A percentile compares a stretch with the other conserved stretches of the same genome.
Conservation (phyloP, 768 basidiomycete genomes). For the Russula dissimulans region DNA sequence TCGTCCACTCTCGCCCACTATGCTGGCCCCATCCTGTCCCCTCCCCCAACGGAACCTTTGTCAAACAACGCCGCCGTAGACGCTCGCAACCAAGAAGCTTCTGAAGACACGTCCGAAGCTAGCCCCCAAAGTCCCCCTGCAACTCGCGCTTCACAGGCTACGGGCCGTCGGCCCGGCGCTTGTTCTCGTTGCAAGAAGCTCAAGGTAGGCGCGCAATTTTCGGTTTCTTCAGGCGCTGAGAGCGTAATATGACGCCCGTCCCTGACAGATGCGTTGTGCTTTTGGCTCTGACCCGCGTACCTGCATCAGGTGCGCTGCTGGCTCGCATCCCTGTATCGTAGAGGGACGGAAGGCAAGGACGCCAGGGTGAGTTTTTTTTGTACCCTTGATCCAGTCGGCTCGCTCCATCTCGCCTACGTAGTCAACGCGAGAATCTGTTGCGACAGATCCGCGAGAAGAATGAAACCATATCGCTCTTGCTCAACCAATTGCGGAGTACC, state of each 20-base stretch:
- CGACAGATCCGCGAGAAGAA: conserved; percentile 28
- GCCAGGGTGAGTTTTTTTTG: conserved; percentile 23
- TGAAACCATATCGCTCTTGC: conserved; percentile 22
- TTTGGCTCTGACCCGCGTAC: conserved; percentile 11
- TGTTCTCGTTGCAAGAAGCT: conserved; percentile 25
- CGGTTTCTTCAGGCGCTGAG: not conserved
- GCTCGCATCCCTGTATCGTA: conserved; percentile 26
- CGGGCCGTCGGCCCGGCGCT: conserved; percentile 19
- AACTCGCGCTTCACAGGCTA: not conserved
- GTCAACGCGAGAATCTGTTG: conserved; percentile 26
- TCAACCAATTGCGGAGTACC: conserved; percentile 24
- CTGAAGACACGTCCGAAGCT: not conserved
- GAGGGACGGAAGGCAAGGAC: conserved; percentile 28
- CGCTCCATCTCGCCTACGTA: conserved; percentile 1
- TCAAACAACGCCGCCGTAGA: not conserved
- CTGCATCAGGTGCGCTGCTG: conserved; percentile 19
- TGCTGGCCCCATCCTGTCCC: not conserved
- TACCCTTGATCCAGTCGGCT: not conserved
- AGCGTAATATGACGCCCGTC: not conserved
- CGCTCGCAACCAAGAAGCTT: not conserved
- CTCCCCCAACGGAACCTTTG: not conserved
- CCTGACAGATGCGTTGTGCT: conserved; percentile 14
- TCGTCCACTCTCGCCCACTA: not conserved
- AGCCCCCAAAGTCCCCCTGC: not conserved
- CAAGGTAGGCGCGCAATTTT: conserved; percentile 19